Evolutionary conservation across 2,329 filamentous ascomycete species (phyloP).

Genomic region (Phaeosphaeria sp.): DNA sequence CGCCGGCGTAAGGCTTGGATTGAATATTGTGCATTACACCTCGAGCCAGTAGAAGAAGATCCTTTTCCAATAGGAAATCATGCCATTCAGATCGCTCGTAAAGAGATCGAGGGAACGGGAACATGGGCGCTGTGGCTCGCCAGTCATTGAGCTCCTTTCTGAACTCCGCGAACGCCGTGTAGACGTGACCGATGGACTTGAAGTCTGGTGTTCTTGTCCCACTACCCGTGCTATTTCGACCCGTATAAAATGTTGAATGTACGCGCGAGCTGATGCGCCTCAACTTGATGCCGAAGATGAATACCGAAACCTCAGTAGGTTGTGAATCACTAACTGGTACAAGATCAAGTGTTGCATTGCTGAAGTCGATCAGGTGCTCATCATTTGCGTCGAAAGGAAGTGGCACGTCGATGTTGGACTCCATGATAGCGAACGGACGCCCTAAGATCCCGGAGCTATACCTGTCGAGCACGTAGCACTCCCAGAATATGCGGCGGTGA

Average conservation of each 20-base stretch:
- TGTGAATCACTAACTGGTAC: conserved; percentile 18
- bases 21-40: conserved; percentile 50
- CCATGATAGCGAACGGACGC: conserved; percentile 52
- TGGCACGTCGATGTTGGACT: conserved; percentile 47
- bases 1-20: conserved; percentile 1
- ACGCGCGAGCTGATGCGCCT: conserved; percentile 52
- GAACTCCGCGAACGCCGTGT: conserved; percentile 23
- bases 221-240: background rate
- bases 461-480: conserved; percentile 54
- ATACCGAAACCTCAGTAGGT: conserved; percentile 45
- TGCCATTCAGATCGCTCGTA: conserved; percentile 56
- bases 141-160: conserved; percentile 47
- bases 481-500: conserved; percentile 53
- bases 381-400: conserved; percentile 45
- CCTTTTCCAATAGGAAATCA: conserved; percentile 51
- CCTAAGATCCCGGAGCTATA: conserved; percentile 53
- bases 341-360: conserved; percentile 12
- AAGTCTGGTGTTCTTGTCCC: background rate
- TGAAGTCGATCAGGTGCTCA: conserved; percentile 29
- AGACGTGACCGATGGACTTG: conserved; percentile 16
- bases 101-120: conserved; percentile 44
- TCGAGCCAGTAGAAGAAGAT: conserved; percentile 50
- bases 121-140: conserved; percentile 43
- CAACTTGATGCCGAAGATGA: conserved; percentile 49
- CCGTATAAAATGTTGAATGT: conserved; percentile 36